Conservation (phyloP, 768 basidiomycete species). For the Peribolospora kevripleyi region DNA sequence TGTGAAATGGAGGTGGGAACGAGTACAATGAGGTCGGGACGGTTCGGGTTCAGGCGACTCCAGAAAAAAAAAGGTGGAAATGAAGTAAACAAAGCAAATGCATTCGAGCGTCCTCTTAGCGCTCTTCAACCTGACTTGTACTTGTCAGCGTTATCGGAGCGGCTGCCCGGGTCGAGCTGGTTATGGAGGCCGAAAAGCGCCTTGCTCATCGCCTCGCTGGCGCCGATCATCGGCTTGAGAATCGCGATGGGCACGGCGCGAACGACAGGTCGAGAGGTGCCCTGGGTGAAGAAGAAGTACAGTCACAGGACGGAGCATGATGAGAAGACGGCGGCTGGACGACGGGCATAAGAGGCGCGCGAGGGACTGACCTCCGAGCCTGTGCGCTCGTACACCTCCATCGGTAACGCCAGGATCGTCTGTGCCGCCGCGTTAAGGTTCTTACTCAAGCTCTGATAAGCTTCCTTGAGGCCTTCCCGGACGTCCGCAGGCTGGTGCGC, state of each 20-base stretch:
- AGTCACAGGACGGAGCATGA: neutral
- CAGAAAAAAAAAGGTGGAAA: too few species aligned
- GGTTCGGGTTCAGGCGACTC: too few species aligned
- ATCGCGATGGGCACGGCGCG: conserved; percentile 95
- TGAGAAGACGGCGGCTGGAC: conserved; percentile 1
- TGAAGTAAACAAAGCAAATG: too few species aligned
- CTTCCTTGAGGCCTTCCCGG: conserved; percentile 64
- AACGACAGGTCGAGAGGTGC: conserved; percentile 75
- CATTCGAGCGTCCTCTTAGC: too few species aligned
- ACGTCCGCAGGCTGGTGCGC: conserved; percentile 71
- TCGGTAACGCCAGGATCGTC: conserved; percentile 91
- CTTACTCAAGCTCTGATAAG: conserved; percentile 63
- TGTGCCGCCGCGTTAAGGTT: conserved; percentile 88
- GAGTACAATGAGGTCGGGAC: too few species aligned
- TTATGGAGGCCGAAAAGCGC: conserved; percentile 83
- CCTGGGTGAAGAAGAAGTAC: conserved; percentile 28
- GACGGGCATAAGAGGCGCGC: neutral
- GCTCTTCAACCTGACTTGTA: conserved; percentile 34
- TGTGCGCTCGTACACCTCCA: conserved; percentile 93
- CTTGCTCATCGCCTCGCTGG: conserved; percentile 87
- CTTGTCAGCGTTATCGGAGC: conserved; percentile 68
- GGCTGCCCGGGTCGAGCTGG: conserved; percentile 61
- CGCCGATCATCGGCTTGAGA: conserved; percentile 92
- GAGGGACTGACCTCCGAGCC: conserved; percentile 48
- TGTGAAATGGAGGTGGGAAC: too few species aligned